phyloP scores from a whole-genome alignment of 129 eudicot genomes.

The Arctium minus region DNA sequence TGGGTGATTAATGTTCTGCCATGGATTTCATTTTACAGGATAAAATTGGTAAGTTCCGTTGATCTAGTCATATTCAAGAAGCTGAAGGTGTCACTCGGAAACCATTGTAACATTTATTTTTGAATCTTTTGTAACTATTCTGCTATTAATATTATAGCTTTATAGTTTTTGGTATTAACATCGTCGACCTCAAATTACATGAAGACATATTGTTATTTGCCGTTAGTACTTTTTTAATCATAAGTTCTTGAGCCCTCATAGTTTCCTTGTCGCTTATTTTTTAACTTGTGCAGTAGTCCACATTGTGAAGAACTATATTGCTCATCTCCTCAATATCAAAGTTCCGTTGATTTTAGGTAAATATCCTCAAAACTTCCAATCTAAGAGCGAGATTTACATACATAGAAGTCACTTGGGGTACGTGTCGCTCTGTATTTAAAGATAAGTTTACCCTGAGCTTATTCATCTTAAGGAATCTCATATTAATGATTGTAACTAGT shows the following conservation, averaged over 20 bases:
- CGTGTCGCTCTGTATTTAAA: background rate
- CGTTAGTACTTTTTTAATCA: background rate
- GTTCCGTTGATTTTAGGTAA: constrained; percentile 90
- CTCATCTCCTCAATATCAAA: constrained; percentile 60
- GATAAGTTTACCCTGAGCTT: constrained; percentile 5
- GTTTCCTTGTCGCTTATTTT: constrained; percentile 8
- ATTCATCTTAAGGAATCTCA: background rate
- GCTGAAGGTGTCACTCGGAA: constrained; percentile 16
- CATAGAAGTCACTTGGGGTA: background rate
- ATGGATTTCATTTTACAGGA: constrained; percentile 60
- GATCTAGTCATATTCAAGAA: constrained; percentile 23
- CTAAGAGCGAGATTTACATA: background rate
- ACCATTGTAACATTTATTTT: constrained; percentile 14
- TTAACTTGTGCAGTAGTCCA: constrained; percentile 65
- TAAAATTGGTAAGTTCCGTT: constrained; percentile 81
- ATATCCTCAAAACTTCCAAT: constrained; percentile 6
- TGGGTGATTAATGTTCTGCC: constrained; percentile 7
- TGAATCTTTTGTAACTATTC: background rate
- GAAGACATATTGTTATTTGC: background rate
- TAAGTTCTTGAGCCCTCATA: background rate
- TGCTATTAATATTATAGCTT: background rate
- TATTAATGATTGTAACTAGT: background rate
- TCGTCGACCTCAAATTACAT: background rate
- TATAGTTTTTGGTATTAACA: background rate
- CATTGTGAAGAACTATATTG: constrained; percentile 80